phyloP scores from a whole-genome alignment of 2,329 filamentous ascomycete species.

The Thielaviopsis ethacetica region DNA sequence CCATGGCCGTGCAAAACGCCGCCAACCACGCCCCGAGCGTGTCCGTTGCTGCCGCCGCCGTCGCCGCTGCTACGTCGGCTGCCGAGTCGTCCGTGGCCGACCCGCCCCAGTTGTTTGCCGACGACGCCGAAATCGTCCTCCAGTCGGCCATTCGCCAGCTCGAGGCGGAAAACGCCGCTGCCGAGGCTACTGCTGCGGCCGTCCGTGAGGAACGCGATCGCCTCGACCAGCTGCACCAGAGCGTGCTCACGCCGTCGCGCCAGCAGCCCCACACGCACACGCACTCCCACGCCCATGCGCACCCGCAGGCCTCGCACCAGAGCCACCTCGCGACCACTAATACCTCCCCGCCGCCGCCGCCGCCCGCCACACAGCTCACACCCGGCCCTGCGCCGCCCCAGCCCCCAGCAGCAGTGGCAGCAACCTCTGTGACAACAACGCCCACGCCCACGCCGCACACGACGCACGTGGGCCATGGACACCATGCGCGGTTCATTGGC shows the following conservation, averaged over 20 bases:
- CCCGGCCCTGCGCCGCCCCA: no score
- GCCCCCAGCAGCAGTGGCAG: no score
- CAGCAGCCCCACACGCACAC: slow-evolving; percentile 14
- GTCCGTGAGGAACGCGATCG: slow-evolving; percentile 36
- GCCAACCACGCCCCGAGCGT: slow-evolving; percentile 1
- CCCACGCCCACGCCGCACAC: slow-evolving; percentile 7
- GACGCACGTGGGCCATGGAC: slow-evolving; percentile 12
- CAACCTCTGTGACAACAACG: neutral
- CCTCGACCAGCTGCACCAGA: slow-evolving; percentile 23
- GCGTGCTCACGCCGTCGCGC: slow-evolving; percentile 11
- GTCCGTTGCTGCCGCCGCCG: slow-evolving; percentile 1
- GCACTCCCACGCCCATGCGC: no score
- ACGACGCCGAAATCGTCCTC: slow-evolving; percentile 41
- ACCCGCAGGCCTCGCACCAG: neutral
- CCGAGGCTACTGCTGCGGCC: slow-evolving; percentile 38
- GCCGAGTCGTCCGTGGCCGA: slow-evolving; percentile 11
- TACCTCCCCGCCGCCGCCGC: no score
- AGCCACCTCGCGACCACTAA: no score
- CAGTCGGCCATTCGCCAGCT: slow-evolving; percentile 42
- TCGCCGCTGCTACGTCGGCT: slow-evolving; percentile 14
- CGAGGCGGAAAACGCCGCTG: slow-evolving; percentile 42
- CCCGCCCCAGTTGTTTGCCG: slow-evolving; percentile 20
- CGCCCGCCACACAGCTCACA: neutral
- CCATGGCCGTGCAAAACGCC: slow-evolving; percentile 9
- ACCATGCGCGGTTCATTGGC: slow-evolving; percentile 8